Evolutionary conservation across 2,329 filamentous ascomycete species (phyloP).

Genomic region (Penicillium sp.): DNA sequence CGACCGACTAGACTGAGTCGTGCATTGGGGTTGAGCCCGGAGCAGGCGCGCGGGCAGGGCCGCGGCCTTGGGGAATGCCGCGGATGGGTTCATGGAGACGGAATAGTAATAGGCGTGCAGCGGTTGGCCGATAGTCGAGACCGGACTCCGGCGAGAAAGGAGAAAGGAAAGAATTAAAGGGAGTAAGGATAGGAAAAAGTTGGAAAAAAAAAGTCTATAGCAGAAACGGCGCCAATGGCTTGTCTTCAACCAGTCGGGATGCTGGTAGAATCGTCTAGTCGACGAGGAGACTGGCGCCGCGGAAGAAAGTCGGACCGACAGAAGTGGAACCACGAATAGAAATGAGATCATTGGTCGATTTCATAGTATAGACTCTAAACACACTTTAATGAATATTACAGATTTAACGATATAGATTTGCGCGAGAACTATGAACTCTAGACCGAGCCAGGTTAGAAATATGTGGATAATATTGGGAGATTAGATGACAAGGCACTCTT

Average conservation of each 20-base stretch:
- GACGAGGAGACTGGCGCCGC: neutral
- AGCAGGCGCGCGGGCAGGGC: constrained; percentile 45
- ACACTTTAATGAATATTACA: no score
- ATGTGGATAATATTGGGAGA: no score
- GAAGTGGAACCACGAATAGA: neutral
- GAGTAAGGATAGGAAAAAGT: neutral
- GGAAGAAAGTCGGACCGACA: constrained; percentile 1
- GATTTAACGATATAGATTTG: no score
- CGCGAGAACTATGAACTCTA: no score
- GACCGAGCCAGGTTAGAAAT: no score
- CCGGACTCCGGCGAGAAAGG: neutral
- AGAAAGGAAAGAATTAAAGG: neutral
- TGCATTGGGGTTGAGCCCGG: constrained; percentile 41
- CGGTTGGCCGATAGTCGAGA: constrained; percentile 10
- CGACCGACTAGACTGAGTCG: constrained; percentile 33
- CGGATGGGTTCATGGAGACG: constrained; percentile 41
- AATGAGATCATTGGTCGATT: neutral
- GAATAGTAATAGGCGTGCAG: constrained; percentile 15
- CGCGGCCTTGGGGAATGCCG: constrained; percentile 44
- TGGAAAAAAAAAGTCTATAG: constrained; percentile 7
- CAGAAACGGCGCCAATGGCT: constrained; percentile 1
- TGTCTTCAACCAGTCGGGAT: neutral
- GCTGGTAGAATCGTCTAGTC: constrained; percentile 2
- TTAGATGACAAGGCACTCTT: no score
- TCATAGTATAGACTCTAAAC: neutral